Conservation (phyloP, 2,329 filamentous ascomycete genomes). For the Aspergillus unguis region DNA sequence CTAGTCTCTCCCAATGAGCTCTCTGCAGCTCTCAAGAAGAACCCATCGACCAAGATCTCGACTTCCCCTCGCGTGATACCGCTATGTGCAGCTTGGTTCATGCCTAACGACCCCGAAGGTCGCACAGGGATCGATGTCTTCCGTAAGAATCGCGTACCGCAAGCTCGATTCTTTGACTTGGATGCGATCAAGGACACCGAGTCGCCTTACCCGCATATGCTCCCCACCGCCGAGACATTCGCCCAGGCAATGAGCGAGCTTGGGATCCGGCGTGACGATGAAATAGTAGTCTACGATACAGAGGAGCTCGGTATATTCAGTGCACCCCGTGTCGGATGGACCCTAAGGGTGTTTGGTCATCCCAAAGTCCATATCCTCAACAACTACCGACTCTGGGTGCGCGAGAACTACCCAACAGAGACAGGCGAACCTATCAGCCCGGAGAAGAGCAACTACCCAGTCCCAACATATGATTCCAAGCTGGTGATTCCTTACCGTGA, state of each 20-base stretch:
- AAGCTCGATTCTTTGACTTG: slow-evolving; percentile 92
- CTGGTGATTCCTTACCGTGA: slow-evolving; percentile 80
- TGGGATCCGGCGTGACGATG: slow-evolving; percentile 82
- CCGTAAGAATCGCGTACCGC: slow-evolving; percentile 77
- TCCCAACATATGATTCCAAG: slow-evolving; percentile 56
- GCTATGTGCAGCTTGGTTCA: slow-evolving; percentile 91
- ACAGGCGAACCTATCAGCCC: slow-evolving; percentile 54
- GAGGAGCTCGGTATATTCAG: slow-evolving; percentile 91
- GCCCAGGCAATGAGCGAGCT: slow-evolving; percentile 83
- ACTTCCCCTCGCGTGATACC: slow-evolving; percentile 81
- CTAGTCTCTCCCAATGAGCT: slow-evolving; percentile 83
- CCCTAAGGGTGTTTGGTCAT: slow-evolving; percentile 85
- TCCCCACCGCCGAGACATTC: slow-evolving; percentile 77
- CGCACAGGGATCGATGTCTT: slow-evolving; percentile 79
- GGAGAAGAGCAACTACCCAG: slow-evolving; percentile 45
- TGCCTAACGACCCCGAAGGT: slow-evolving; percentile 76
- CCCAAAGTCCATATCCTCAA: slow-evolving; percentile 83
- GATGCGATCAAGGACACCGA: slow-evolving; percentile 85
- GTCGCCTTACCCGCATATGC: slow-evolving; percentile 94
- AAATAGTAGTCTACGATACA: slow-evolving; percentile 89
- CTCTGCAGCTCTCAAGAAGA: slow-evolving; percentile 74
- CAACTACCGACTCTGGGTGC: slow-evolving; percentile 93
- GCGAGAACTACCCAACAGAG: slow-evolving; percentile 76
- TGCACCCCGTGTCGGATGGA: slow-evolving; percentile 92
- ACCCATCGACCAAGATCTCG: slow-evolving; percentile 73